Evolutionary conservation across 2,329 filamentous ascomycete species (phyloP), one percentile per base, ranked within the genome.

Genomic region (Aspergillus hortae): DNA sequence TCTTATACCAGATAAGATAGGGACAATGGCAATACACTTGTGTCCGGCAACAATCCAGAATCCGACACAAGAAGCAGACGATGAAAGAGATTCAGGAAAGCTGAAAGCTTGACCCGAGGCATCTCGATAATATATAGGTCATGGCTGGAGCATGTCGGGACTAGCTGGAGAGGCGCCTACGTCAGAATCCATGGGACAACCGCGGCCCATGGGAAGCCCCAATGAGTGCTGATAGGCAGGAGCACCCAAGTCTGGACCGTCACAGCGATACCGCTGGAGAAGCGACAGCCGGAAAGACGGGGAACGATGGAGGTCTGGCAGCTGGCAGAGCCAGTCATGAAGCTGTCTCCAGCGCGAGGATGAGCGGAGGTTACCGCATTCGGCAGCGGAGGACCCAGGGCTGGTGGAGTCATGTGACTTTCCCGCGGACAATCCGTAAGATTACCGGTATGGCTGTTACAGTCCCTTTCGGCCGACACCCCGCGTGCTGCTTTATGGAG

Each of bases 161-260:
- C 49, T 11, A 38, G 14, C 35, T n/a, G 14, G 35, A n/a, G 35
- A n/a, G 32, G 23, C 33, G 35, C 47, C 48, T 58, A 61, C 57
- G 59, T 60, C 59, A 61, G 57, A 50, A 48, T 38, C 48, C 43
- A 30, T 11, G 15, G 44, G 33, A 56, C 51, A 60, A 55, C 61
- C 61, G 61, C 61, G 60, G 61, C 52, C 56, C 59, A 62, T 55
- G 52, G 46, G 41, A 51, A 53, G 43, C 40, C n/a, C 40, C 40
- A 44, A 40, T 25, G 21, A 33, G 27, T 14, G 14, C 15, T 42
- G 49, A 47, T 48, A 47, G 48, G 49, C 15, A 32, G 40, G 46
- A 54, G 46, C 40, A n/a, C 14, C 33, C 23, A 10, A 23, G 10
- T 32, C 4, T 40, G 50, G 41, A 14, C 32, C 32, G 40, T 42